Base-by-base conservation (phyloP, 2,329 filamentous ascomycete genomes). In the Aspergillus proliferans region DNA sequence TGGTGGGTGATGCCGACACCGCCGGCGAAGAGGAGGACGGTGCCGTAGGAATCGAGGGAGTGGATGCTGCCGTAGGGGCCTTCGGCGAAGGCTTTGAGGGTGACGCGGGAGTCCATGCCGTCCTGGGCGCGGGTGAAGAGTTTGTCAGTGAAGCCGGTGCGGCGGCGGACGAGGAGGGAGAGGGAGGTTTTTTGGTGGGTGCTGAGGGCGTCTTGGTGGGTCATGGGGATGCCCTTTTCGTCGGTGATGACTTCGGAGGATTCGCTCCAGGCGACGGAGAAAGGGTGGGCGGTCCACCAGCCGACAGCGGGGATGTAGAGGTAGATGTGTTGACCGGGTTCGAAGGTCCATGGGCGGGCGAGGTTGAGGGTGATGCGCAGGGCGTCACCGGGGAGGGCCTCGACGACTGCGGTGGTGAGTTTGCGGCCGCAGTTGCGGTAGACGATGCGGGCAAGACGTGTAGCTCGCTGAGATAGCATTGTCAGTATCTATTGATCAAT, bases 1-100 rank as follows among this genome's bases (percentile, higher is more conserved):
- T 95, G 90, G 68, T 97, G 92, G 1, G 92, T 95, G 71, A 98
- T 97, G 53, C 93, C 93, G 4, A 93, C 90, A 49, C 92, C 88
- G 49, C 90, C 91, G 10, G 92, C 91, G 64, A 96, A 90, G 49
- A 98, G 84, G 54, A 98, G 81, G 41, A 85, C 84, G 40, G 94
- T 93, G 36, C 93, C 92, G 69, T 96, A 97, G 6, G 91, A 96
- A 69, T 90, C 85, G 55, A 97, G 84, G 52, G 83, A 84, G 70
- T 95, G 86, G 64, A 89, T 85, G 39, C 85, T 85, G 4, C 83
- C 85, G 65, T 97, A 97, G 0, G 93, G 92, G 0, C 93, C 93
- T 71, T 97, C 93, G 52, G 94, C 82, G 50, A 87, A 83, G 30
- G 88, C 90, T 50, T 77, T 79, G 48, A 91, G 75, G 9, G 77